A percentile compares a stretch with the other conserved stretches of the same genome.
These are phyloP conservation scores for Athelia sp. DNA, from an alignment of 1,284 basidiomycete species.

Conservation along the genomic window DNA sequence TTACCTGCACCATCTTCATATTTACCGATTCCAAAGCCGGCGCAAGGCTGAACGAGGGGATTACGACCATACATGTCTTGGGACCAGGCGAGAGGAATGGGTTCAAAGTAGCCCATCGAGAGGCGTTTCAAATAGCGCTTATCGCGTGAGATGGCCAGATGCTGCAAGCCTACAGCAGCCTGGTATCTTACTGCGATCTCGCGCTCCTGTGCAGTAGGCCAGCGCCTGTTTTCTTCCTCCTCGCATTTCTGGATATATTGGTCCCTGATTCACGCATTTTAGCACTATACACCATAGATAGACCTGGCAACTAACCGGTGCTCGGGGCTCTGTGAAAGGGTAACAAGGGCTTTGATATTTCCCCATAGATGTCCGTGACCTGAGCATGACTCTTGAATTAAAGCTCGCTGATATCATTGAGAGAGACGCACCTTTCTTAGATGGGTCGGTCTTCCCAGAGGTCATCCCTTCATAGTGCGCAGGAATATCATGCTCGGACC, in stretches of 20 bases:
- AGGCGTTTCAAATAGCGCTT: neutral
- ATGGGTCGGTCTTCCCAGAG: neutral
- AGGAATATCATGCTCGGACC: no score
- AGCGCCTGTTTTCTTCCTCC: neutral
- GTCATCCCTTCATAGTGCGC: neutral
- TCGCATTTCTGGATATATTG: neutral
- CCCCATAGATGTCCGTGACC: neutral
- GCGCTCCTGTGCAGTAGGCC: neutral
- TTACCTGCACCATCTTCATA: neutral
- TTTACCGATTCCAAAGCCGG: neutral
- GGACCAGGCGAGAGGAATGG: neutral
- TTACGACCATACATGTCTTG: neutral
- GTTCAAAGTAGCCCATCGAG: neutral
- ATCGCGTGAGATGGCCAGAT: neutral
- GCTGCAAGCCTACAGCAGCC: neutral
- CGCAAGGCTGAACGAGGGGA: neutral
- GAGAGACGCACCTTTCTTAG: neutral
- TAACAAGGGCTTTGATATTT: neutral
- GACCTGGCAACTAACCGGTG: neutral
- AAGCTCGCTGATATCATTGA: no score
- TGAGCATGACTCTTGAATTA: no score
- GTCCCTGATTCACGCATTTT: neutral
- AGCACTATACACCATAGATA: no score
- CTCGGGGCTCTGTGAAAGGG: neutral
- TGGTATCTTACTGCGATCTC: neutral